Evolutionary conservation across 768 basidiomycete genomes (phyloP).

Genomic region (Lentinula detonsa): DNA sequence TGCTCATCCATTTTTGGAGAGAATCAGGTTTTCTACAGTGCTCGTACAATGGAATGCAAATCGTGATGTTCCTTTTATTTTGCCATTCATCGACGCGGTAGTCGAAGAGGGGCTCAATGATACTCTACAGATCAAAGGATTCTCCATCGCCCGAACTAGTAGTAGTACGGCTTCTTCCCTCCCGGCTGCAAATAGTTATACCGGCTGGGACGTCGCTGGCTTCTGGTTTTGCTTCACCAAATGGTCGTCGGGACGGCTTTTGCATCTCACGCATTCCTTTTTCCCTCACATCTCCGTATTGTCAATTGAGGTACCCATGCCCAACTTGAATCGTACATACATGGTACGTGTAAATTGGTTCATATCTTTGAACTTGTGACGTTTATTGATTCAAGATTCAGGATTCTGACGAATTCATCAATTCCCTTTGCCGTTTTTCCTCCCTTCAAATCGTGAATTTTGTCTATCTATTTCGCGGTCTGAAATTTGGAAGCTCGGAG

Average conservation of each 20-base stretch:
- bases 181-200: not conserved
- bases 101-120: not conserved
- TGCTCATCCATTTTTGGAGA: not conserved
- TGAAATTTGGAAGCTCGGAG: not conserved
- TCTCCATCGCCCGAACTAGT: not conserved
- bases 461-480: not conserved
- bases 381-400: not conserved
- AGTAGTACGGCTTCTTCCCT: not conserved
- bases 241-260: not conserved
- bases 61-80: not conserved
- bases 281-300: not conserved
- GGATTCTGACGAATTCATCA: not conserved
- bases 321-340: not conserved
- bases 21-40: not conserved
- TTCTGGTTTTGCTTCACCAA: slow-evolving; percentile 1
- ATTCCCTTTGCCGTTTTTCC: not conserved
- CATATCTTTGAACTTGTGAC: no score
- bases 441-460: not conserved
- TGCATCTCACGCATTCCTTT: not conserved
- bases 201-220: not conserved
- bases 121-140: not conserved
- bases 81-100: not conserved
- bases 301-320: not conserved
- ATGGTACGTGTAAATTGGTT: not conserved
- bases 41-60: not conserved